Conservation (phyloP, 768 basidiomycete species). For the Panaeolus cyanescens region DNA sequence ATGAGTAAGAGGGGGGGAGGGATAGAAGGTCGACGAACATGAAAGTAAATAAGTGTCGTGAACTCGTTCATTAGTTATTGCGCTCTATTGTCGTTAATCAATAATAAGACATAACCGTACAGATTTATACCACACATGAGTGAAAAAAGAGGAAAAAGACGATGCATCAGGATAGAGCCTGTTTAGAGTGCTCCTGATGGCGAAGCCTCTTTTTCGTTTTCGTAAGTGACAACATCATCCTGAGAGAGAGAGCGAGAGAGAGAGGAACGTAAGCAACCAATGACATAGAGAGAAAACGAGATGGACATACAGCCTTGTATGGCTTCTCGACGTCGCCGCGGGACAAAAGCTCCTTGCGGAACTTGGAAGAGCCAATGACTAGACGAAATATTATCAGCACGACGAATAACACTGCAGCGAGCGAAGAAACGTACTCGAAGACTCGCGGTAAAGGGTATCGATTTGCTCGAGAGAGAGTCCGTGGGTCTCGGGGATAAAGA, state of each 20-base stretch:
- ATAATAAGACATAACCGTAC: not conserved
- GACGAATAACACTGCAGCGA: not conserved
- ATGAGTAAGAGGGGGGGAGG: not conserved
- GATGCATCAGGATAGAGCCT: not conserved
- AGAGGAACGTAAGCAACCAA: not conserved
- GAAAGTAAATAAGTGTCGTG: not conserved
- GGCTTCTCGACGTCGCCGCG: slow-evolving; percentile 12
- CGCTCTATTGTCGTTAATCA: not conserved
- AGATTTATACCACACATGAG: not conserved
- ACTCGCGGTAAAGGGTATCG: slow-evolving; percentile 72
- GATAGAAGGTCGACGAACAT: not conserved
- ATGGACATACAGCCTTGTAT: not conserved
- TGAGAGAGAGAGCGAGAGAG: not conserved
- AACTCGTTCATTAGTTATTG: not conserved
- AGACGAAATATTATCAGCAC: not conserved
- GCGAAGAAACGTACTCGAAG: slow-evolving; percentile 26
- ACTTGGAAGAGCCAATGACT: slow-evolving; percentile 45
- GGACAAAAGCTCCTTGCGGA: slow-evolving; percentile 28
- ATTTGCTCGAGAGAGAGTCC: slow-evolving; percentile 83
- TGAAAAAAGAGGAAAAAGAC: not conserved
- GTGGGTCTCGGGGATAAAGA: slow-evolving; percentile 49
- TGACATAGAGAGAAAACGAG: not conserved
- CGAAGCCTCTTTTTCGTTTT: not conserved
- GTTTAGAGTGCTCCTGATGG: not conserved
- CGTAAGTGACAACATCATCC: not conserved